Conservation (phyloP, 768 basidiomycete species). For the Hericium coralloides region DNA sequence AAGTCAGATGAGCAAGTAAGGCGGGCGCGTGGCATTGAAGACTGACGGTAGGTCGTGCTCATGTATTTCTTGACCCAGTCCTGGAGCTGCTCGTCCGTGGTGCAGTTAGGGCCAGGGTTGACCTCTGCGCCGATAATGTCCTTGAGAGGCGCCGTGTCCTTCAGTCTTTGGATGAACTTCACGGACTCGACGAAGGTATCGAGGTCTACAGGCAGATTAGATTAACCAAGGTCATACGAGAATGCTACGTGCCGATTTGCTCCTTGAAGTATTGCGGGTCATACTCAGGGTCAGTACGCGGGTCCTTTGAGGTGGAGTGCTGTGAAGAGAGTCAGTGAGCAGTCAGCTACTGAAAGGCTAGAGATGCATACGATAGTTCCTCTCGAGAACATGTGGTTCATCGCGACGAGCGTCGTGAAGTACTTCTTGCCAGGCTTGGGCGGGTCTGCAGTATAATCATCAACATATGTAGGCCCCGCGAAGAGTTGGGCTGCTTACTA, state of each 20-base stretch:
- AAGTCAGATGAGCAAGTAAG: not conserved
- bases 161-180: conserved; percentile 15
- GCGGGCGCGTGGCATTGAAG: not conserved
- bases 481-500: not conserved
- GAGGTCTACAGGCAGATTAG: conserved; percentile 3
- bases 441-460: not conserved
- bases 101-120: conserved; percentile 4
- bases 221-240: not conserved
- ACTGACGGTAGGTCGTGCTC: not conserved
- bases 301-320: conserved; percentile 11
- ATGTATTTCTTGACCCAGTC: not conserved
- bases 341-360: too few species aligned
- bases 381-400: conserved; percentile 9
- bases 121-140: conserved; percentile 3
- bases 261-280: conserved; percentile 16
- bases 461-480: too few species aligned
- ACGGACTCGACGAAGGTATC: conserved; percentile 9
- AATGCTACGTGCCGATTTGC: conserved; percentile 7
- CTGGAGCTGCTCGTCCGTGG: conserved; percentile 9
- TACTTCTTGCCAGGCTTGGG: conserved; percentile 4
- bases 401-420: not conserved
- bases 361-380: conserved; percentile 13
- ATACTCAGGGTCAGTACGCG: conserved; percentile 4
- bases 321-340: not conserved
- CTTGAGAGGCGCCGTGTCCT: conserved; percentile 14